Conservation (phyloP, 1,139 yeast genomes). For the Starmera stellimalicola region DNA sequence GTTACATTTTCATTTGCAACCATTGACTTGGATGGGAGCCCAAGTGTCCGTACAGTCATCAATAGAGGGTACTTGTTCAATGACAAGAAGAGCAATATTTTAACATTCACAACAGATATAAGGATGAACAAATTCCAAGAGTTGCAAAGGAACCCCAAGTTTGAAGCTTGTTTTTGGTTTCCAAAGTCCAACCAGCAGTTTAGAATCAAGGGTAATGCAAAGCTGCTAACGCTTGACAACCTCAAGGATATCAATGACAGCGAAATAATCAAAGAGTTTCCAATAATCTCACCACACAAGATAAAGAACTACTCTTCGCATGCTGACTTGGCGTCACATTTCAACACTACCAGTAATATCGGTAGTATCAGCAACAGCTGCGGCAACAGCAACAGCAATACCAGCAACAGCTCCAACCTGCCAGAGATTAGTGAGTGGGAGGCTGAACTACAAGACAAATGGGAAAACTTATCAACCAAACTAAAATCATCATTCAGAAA, state of each 20-base stretch:
- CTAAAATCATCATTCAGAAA: conserved; percentile 60
- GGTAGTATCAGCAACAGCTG: not conserved
- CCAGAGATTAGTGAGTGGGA: conserved; percentile 62
- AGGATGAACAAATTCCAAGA: conserved; percentile 58
- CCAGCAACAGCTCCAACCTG: not conserved
- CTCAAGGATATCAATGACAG: conserved; percentile 9
- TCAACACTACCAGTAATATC: not conserved
- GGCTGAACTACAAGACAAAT: conserved; percentile 49
- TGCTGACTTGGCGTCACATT: conserved; percentile 9
- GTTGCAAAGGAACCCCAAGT: conserved; percentile 38
- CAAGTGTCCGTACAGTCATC: conserved; percentile 60
- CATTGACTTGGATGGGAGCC: conserved; percentile 38
- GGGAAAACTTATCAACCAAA: conserved; percentile 49
- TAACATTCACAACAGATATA: conserved; percentile 65
- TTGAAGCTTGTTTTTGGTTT: conserved; percentile 75
- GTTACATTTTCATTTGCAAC: conserved; percentile 63
- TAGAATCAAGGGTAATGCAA: conserved; percentile 60
- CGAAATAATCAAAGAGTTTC: conserved; percentile 14
- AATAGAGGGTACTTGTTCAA: conserved; percentile 69
- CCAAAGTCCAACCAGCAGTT: conserved; percentile 53
- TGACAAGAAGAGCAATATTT: conserved; percentile 56
- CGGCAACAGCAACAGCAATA: not conserved
- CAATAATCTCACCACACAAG: conserved; percentile 22
- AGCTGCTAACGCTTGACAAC: conserved; percentile 31
- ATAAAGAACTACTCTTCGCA: conserved; percentile 13